These are phyloP conservation scores for Hyaloperonospora arabidopsidis DNA, from an alignment of 352 stramenopile genomes.

Conservation along the genomic window DNA sequence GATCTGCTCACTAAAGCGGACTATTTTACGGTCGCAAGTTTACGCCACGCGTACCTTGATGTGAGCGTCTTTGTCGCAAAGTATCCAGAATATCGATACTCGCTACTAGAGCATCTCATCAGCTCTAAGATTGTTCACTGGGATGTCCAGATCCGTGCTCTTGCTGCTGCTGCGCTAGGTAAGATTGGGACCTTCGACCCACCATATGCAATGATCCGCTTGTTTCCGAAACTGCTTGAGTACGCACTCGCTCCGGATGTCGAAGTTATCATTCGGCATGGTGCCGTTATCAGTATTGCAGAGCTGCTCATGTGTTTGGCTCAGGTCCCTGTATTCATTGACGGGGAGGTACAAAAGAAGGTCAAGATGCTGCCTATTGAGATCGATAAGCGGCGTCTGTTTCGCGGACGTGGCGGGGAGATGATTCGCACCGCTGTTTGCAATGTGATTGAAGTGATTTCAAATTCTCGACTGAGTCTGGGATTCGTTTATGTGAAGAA, in stretches of 20 bases:
- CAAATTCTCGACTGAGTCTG: slow-evolving; percentile 39
- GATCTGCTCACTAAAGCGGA: slow-evolving; percentile 94
- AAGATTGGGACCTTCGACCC: slow-evolving; percentile 82
- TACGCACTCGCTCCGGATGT: slow-evolving; percentile 74
- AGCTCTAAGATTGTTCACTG: slow-evolving; percentile 91
- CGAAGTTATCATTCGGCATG: slow-evolving; percentile 90
- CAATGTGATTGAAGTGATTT: slow-evolving; percentile 90
- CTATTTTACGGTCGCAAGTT: slow-evolving; percentile 94
- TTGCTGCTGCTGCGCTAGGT: slow-evolving; percentile 83
- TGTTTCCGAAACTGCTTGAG: slow-evolving; percentile 84
- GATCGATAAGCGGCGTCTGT: slow-evolving; percentile 93
- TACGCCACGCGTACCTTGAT: slow-evolving; percentile 88
- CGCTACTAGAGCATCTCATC: slow-evolving; percentile 77
- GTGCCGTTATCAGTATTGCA: slow-evolving; percentile 85
- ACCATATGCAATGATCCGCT: slow-evolving; percentile 43
- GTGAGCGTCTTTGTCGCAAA: slow-evolving; percentile 88
- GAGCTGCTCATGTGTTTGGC: slow-evolving; percentile 67
- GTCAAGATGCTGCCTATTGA: slow-evolving; percentile 70
- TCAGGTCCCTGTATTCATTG: slow-evolving; percentile 47
- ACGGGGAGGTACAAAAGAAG: slow-evolving; percentile 59
- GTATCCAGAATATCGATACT: slow-evolving; percentile 84
- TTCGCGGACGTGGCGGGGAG: slow-evolving; percentile 93
- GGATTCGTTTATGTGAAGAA: slow-evolving; percentile 68
- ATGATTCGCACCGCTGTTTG: slow-evolving; percentile 92
- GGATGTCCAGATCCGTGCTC: slow-evolving; percentile 88